Evolutionary conservation across 2,329 filamentous ascomycete genomes (phyloP).

Genomic region (Botryotinia globosa): DNA sequence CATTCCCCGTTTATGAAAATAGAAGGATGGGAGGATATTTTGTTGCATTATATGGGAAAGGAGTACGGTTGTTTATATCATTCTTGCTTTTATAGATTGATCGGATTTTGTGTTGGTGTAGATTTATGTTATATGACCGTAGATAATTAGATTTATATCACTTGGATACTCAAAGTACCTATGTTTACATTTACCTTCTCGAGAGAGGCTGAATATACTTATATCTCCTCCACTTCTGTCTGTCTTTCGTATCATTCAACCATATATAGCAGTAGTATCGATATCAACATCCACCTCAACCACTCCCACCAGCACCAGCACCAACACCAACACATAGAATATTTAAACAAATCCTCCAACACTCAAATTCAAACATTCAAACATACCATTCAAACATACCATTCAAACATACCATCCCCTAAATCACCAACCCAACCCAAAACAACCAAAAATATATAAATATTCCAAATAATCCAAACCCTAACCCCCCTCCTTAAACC

Average conservation of each 20-base stretch:
- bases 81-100: neutral
- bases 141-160: slow-evolving; percentile 7
- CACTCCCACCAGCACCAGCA: neutral
- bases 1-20: neutral
- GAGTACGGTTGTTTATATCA: neutral
- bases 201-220: slow-evolving; percentile 10
- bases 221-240: neutral
- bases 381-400: no score
- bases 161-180: neutral
- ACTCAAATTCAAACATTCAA: no score
- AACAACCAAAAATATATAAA: no score
- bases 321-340: neutral
- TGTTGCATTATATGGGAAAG: neutral
- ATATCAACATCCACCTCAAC: neutral
- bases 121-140: neutral
- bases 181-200: neutral
- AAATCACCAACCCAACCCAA: no score
- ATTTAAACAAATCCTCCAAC: no score
- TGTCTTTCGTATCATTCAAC: neutral
- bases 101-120: neutral
- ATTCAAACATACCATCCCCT: no score
- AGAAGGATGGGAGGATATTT: neutral
- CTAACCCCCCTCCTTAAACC: no score
- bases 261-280: neutral
- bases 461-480: no score